Evolutionary conservation across 1,139 yeast species (phyloP).

Genomic region (Pichia sp.): DNA sequence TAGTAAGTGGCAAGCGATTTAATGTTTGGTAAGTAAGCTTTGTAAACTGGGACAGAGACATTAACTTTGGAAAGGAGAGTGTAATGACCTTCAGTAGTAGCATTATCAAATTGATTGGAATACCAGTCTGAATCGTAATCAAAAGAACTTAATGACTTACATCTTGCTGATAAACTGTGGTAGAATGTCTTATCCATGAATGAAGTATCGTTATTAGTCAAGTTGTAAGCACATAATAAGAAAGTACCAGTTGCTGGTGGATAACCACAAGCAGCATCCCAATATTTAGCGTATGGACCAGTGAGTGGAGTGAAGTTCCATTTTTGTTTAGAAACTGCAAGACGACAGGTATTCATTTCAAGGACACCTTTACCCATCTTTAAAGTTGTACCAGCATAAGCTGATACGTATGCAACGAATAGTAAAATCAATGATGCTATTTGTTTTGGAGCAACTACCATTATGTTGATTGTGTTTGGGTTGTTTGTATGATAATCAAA

Average conservation of each 20-base stretch:
- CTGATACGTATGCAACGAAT: too few species aligned
- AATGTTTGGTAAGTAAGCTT: slow-evolving; percentile 17
- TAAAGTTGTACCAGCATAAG: too few species aligned
- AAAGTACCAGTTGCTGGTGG: slow-evolving; percentile 29
- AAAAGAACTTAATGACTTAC: slow-evolving; percentile 4
- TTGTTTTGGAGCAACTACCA: too few species aligned
- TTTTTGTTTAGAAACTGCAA: not conserved
- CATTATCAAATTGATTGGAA: slow-evolving; percentile 13
- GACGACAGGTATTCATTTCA: slow-evolving; percentile 1
- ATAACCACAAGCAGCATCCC: slow-evolving; percentile 20
- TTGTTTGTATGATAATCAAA: too few species aligned
- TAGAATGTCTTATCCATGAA: slow-evolving; percentile 8
- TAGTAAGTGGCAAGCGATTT: not conserved
- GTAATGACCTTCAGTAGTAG: slow-evolving; percentile 13
- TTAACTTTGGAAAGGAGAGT: not conserved
- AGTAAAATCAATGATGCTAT: too few species aligned
- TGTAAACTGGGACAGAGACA: not conserved
- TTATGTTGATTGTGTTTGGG: too few species aligned
- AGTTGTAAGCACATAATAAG: slow-evolving; percentile 24
- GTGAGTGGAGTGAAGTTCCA: slow-evolving; percentile 12
- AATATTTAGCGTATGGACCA: slow-evolving; percentile 9
- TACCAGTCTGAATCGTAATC: slow-evolving; percentile 1
- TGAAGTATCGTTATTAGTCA: slow-evolving; percentile 13
- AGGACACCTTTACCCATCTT: not conserved
- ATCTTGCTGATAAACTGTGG: slow-evolving; percentile 14